phyloP scores from a whole-genome alignment of 331 rosid species.

The Erythrophleum ivorense region DNA sequence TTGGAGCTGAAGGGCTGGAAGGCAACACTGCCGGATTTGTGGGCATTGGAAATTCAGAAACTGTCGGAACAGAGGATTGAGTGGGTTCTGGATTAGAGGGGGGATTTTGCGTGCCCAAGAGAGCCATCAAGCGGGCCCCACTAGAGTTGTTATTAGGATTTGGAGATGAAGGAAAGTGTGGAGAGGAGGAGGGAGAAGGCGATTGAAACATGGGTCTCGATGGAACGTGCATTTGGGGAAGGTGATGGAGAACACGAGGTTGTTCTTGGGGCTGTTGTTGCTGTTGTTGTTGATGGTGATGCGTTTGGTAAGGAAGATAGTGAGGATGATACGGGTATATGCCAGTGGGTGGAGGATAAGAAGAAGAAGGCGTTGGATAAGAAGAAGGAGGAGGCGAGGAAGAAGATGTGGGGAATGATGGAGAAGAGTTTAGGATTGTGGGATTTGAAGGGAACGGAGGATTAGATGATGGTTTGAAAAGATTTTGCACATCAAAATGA shows the following conservation, averaged over 20 bases:
- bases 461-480: constrained; percentile 66
- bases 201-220: constrained; percentile 50
- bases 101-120: constrained; percentile 56
- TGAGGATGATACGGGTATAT: constrained; percentile 55
- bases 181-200: constrained; percentile 47
- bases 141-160: constrained; percentile 53
- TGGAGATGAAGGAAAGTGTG: constrained; percentile 48
- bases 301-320: constrained; percentile 52
- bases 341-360: constrained; percentile 70
- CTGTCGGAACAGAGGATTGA: constrained; percentile 34
- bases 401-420: constrained; percentile 74
- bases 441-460: constrained; percentile 48
- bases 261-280: constrained; percentile 34
- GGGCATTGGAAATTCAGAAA: constrained; percentile 46
- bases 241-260: constrained; percentile 45
- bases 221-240: constrained; percentile 51
- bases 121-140: constrained; percentile 82
- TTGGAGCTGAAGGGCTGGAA: constrained; percentile 42
- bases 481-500: constrained; percentile 67
- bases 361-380: constrained; percentile 63
- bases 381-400: constrained; percentile 51
- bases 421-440: constrained; percentile 68
- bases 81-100: constrained; percentile 57
- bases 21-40: constrained; percentile 26
- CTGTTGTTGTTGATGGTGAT: constrained; percentile 36